These are phyloP conservation scores for Clarireedia paspali DNA, from an alignment of 2,329 filamentous ascomycete genomes.

Conservation along the genomic window DNA sequence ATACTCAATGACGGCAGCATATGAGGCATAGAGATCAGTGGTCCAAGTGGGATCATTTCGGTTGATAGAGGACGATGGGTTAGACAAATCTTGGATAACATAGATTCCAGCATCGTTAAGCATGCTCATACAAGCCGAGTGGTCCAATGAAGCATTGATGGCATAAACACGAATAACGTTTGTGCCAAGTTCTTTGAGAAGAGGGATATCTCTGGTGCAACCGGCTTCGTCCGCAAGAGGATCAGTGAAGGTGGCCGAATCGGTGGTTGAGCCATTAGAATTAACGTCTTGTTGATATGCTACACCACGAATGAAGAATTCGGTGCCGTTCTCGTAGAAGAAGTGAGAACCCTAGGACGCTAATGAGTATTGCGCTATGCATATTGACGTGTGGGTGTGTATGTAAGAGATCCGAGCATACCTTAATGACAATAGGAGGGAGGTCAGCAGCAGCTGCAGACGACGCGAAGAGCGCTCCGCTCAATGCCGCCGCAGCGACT, in stretches of 20 bases:
- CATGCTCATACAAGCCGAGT: slow-evolving; percentile 76
- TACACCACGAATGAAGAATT: slow-evolving; percentile 91
- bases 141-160: slow-evolving; percentile 71
- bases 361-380: slow-evolving; percentile 4
- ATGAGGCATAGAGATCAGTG: slow-evolving; percentile 67
- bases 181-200: slow-evolving; percentile 69
- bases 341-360: slow-evolving; percentile 29
- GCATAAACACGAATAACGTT: slow-evolving; percentile 96
- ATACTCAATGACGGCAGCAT: slow-evolving; percentile 71
- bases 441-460: slow-evolving; percentile 44
- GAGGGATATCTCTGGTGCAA: slow-evolving; percentile 82
- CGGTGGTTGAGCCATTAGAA: slow-evolving; percentile 44
- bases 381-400: background rate
- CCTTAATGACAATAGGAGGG: slow-evolving; percentile 43
- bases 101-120: slow-evolving; percentile 87
- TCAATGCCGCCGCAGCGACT: slow-evolving; percentile 35
- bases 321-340: slow-evolving; percentile 51
- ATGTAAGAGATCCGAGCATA: slow-evolving; percentile 11
- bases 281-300: slow-evolving; percentile 84
- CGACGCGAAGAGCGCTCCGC: slow-evolving; percentile 43
- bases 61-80: slow-evolving; percentile 78
- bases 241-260: slow-evolving; percentile 59
- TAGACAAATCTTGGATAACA: slow-evolving; percentile 81
- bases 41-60: slow-evolving; percentile 75
- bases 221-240: slow-evolving; percentile 64